A percentile compares a stretch with the other conserved stretches of the same genome.
Evolutionary conservation across 176 grass and related monocot genomes (phyloP).

Genomic region (Rhynchospora tenuis): DNA sequence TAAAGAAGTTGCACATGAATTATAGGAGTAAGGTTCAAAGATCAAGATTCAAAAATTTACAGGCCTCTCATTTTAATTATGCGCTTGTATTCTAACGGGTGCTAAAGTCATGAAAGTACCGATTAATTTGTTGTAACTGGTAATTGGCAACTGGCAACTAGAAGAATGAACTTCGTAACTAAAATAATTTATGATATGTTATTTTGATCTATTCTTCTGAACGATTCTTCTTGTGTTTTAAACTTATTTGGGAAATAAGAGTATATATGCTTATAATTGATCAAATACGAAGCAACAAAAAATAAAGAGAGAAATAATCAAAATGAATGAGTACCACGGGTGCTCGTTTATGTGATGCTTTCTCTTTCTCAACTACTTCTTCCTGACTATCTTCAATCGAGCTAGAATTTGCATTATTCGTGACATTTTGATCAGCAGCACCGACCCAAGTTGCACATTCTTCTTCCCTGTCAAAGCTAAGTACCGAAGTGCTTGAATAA

Average conservation of each 20-base stretch:
- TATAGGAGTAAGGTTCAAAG: background rate
- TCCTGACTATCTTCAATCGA: conserved; percentile 36
- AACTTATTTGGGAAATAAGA: background rate
- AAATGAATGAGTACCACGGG: conserved; percentile 27
- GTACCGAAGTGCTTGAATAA: conserved; percentile 73
- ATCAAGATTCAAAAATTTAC: background rate
- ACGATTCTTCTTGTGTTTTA: too few species aligned
- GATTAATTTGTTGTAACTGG: too few species aligned
- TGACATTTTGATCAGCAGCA: conserved; percentile 34
- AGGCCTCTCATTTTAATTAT: background rate
- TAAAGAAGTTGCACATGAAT: background rate
- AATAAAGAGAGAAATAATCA: background rate
- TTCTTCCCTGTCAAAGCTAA: conserved; percentile 73
- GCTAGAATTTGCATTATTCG: conserved; percentile 21
- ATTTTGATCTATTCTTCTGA: too few species aligned
- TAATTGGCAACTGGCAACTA: background rate
- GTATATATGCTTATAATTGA: background rate
- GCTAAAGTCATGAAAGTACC: too few species aligned
- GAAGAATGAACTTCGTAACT: background rate
- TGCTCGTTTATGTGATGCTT: conserved; percentile 38
- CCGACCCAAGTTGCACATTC: conserved; percentile 54
- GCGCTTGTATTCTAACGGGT: background rate
- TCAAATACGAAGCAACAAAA: conserved; percentile 1
- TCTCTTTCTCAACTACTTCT: conserved; percentile 29
- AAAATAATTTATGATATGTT: background rate